Conservation (phyloP, 495 filamentous ascomycete species). For the Ascodesmis nigricans region DNA sequence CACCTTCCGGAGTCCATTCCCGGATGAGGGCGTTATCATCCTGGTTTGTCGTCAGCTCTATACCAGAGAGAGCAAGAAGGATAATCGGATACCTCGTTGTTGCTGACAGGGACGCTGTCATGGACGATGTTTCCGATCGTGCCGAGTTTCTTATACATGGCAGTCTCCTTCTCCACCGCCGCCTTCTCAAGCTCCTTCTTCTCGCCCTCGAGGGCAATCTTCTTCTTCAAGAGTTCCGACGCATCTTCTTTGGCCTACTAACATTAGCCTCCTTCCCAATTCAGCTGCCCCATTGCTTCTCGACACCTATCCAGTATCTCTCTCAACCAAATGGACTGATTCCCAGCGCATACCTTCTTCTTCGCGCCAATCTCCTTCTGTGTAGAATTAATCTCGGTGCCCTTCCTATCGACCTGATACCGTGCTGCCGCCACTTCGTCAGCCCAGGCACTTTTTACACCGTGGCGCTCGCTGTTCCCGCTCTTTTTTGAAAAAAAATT, state of each 20-base stretch:
- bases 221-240: slow-evolving; percentile 48
- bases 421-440: slow-evolving; percentile 29
- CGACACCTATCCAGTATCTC: too few relatives aligned
- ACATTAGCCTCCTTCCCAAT: too few relatives aligned
- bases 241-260: slow-evolving; percentile 63
- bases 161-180: slow-evolving; percentile 48
- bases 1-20: slow-evolving; percentile 57
- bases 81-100: slow-evolving; percentile 43
- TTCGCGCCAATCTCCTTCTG: slow-evolving; percentile 79
- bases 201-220: slow-evolving; percentile 49
- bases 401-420: slow-evolving; percentile 60
- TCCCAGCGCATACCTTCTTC: slow-evolving; percentile 44
- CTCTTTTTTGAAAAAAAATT: not conserved
- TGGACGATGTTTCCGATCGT: slow-evolving; percentile 88
- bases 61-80: not conserved
- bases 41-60: slow-evolving; percentile 19
- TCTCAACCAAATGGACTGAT: too few relatives aligned
- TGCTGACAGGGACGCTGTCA: slow-evolving; percentile 68
- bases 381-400: slow-evolving; percentile 59
- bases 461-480: too few relatives aligned
- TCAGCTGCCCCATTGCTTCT: too few relatives aligned
- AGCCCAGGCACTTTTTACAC: slow-evolving; percentile 1
- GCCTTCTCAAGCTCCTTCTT: slow-evolving; percentile 56
- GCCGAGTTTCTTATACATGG: slow-evolving; percentile 54
- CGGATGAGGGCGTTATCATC: slow-evolving; percentile 61